A percentile compares a stretch with the other conserved stretches of the same genome.
phyloP scores from a whole-genome alignment of 306 rosid genomes.

The Vicia sativa region DNA sequence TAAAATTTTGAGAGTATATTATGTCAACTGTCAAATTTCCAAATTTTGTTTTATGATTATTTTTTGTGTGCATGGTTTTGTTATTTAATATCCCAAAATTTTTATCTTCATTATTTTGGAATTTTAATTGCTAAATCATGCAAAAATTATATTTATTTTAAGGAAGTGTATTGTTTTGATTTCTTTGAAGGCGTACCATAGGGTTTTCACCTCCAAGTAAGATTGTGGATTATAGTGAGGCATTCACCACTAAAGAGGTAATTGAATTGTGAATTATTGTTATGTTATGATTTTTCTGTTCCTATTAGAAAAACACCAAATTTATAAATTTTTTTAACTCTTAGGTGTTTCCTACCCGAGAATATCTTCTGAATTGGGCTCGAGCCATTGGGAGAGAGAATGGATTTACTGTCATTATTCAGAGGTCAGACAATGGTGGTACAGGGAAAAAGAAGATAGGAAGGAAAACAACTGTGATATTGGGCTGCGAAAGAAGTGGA shows the following conservation, averaged over 20 bases:
- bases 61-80: too few relatives aligned
- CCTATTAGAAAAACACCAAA: neutral
- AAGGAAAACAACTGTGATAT: neutral
- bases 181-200: neutral
- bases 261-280: neutral
- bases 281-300: neutral
- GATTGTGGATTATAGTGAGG: conserved; percentile 22
- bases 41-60: too few relatives aligned
- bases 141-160: too few relatives aligned
- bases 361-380: conserved; percentile 23
- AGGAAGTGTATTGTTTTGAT: too few relatives aligned
- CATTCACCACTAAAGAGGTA: conserved; percentile 27
- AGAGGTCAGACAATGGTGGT: conserved; percentile 16
- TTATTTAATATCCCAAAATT: too few relatives aligned
- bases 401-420: conserved; percentile 16
- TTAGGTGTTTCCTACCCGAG: conserved; percentile 8
- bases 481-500: conserved; percentile 18
- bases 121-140: too few relatives aligned
- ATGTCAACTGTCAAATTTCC: too few relatives aligned
- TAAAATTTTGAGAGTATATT: too few relatives aligned
- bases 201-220: conserved; percentile 15
- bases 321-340: neutral
- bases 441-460: conserved; percentile 7
- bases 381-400: conserved; percentile 28
- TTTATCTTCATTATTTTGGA: too few relatives aligned